Evolutionary conservation across 306 rosid genomes (phyloP).

Genomic region (Lathyrus aphaca): DNA sequence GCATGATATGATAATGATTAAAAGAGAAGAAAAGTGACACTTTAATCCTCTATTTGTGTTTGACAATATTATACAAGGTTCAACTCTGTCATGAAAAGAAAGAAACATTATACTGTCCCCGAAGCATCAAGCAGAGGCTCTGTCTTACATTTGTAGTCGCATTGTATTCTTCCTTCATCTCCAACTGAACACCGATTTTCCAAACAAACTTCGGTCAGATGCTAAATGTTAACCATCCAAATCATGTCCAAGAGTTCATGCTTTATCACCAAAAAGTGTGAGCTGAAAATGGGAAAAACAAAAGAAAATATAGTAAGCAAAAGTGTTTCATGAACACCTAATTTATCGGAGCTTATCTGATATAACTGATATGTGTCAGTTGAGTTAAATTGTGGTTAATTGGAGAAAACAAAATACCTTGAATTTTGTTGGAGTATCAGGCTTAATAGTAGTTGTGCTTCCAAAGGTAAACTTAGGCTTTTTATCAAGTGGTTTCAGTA

Average conservation of each 20-base stretch:
- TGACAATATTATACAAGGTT: conserved; percentile 18
- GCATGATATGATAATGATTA: conserved; percentile 11
- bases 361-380: too few species aligned
- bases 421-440: conserved; percentile 42
- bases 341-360: too few species aligned
- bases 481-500: conserved; percentile 69
- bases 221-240: conserved; percentile 25
- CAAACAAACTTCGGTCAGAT: conserved; percentile 3
- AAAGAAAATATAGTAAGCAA: conserved; percentile 21
- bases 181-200: conserved; percentile 13
- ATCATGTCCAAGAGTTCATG: conserved; percentile 33
- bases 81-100: conserved; percentile 26
- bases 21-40: conserved; percentile 27
- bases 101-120: conserved; percentile 20
- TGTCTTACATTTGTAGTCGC: not conserved
- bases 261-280: conserved; percentile 51
- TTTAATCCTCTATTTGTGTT: conserved; percentile 28
- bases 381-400: not conserved
- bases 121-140: conserved; percentile 9
- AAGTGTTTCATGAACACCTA: too few species aligned
- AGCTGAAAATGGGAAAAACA: conserved; percentile 29
- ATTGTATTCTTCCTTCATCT: conserved; percentile 30
- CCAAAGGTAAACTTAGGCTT: conserved; percentile 61
- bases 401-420: conserved; percentile 56
- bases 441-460: conserved; percentile 42